Evolutionary conservation across 495 filamentous ascomycete genomes (phyloP), one percentile per base, ranked within the genome.

Genomic region (Lepidopterella palustris): DNA sequence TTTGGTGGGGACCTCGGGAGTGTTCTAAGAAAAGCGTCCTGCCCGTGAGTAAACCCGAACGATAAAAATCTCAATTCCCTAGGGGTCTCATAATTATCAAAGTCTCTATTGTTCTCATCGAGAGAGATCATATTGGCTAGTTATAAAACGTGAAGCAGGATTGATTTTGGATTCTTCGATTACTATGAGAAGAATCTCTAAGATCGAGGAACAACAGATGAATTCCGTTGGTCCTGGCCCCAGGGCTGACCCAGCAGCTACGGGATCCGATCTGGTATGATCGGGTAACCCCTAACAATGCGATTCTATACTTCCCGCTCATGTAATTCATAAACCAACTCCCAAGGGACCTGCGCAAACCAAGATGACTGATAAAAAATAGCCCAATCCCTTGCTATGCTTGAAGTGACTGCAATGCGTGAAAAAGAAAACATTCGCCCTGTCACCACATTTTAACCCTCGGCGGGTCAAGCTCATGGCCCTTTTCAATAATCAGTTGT

Each of bases 401-500:
- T 31, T 50, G 3, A 27, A 42, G n/a, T 42, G 18, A 42, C 21
- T 15, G 47, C 47, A 6, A 25, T 24, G 20, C 20, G 47, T 27
- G 23, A 26, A 50, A 50, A 42, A 15, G 13, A 42, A 42, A 42
- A 15, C 39, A 42, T 8, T 13, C 18, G 1, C 47, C 47, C 18
- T 54, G 15, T 5, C 29, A 32, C 31, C 51, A 32, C 20, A 32
- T 32, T 28, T 15, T 23, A 15, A 28, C 25, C 11, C 47, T 51
- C 1, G 8, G 20, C 9, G 26, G 42, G 28, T 26, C 28, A 29
- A 9, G 53, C 31, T 58, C 60, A 18, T 18, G n/a, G 6, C 24
- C 28, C 32, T 53, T 52, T 47, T 53, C 13, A 49, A 24, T 21
- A 32, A 53, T 63, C 55, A 63, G 51, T 60, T 39, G 57, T 57